Percentiles rank a stretch among this genome's conserved stretches.
phyloP scores from a whole-genome alignment of 495 filamentous ascomycete genomes.

The Lasiosphaeriaceae sp. region DNA sequence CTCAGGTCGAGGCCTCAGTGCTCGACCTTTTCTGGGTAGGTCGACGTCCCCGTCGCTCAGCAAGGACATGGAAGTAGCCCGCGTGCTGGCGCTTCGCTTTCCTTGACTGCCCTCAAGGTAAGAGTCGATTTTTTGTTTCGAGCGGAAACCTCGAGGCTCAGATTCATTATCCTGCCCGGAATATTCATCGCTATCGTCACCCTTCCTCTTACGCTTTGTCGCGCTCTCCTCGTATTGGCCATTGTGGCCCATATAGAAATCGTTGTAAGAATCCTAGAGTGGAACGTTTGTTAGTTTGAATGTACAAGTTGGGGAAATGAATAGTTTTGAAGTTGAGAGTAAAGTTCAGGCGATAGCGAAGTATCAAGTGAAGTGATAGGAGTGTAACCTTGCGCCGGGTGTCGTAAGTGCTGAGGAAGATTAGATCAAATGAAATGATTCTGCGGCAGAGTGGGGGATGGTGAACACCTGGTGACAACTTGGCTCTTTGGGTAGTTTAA shows the following conservation, averaged over 20 bases:
- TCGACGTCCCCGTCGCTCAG: constrained; percentile 16
- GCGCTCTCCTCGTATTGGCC: background rate
- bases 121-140: constrained; percentile 2
- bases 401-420: too few species aligned
- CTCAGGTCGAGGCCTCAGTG: constrained; percentile 1
- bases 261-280: constrained; percentile 1
- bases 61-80: constrained; percentile 14
- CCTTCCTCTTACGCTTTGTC: constrained; percentile 20
- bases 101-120: constrained; percentile 1
- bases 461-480: too few species aligned
- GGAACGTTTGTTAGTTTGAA: background rate
- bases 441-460: too few species aligned
- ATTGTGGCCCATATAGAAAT: constrained; percentile 2
- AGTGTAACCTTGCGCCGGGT: too few species aligned
- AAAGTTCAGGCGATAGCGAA: too few species aligned
- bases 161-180: constrained; percentile 21
- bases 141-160: constrained; percentile 1
- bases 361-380: too few species aligned
- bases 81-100: constrained; percentile 19
- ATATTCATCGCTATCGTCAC: constrained; percentile 17
- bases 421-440: too few species aligned
- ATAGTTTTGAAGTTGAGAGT: too few species aligned
- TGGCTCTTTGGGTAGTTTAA: too few species aligned
- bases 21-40: background rate
- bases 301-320: background rate